Base-by-base conservation (phyloP, 2,329 filamentous ascomycete genomes). In the Botrytis fabae region DNA sequence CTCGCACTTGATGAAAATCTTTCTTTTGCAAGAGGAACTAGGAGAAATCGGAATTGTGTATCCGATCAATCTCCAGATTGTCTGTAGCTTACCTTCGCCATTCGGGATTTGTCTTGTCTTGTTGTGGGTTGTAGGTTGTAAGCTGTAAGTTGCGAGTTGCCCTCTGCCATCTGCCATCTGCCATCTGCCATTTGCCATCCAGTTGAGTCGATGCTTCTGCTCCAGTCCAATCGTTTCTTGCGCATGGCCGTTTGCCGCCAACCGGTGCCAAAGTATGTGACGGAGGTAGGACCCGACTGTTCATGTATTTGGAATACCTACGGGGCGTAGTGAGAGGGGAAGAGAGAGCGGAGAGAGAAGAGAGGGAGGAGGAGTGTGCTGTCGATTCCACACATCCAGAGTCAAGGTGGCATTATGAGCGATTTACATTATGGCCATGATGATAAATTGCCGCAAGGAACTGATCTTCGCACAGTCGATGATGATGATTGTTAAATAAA, bases 31-130 rank as follows among this genome's bases (percentile, higher is more conserved):
- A 25, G 38, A 65, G 63, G 38, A n/a, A 65, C 20, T 16, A 69
- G 65, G 65, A 69, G 65, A 57, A 66, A 40, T 66, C 64, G 46
- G 46, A 35, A 38, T 54, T 28, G 64, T 54, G 46, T 40, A 40
- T 40, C 62, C 10, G 32, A 54, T 40, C 22, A 7, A 35, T 54
- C 20, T 66, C 63, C 28, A 54, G 46, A 54, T 32, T 69, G 35
- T 38, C 22, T 59, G 65, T 59, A n/a, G 65, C 48, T 44, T 69
- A 25, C 51, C 38, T 57, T 59, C 59, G 16, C 51, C 38, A 69
- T 69, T 69, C 48, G 65, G 48, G 25, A 57, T 40, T 57, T 22
- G 18, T 25, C 40, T 69, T 48, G 35, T 38, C 35, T 38, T 9
- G n/a, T n/a, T n/a, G n/a, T n/a, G n/a, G 8, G 35, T 38, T 38